Evolutionary conservation across 495 filamentous ascomycete genomes (phyloP), one percentile per base, ranked within the genome.

Genomic region (Corynascus novoguineensis): DNA sequence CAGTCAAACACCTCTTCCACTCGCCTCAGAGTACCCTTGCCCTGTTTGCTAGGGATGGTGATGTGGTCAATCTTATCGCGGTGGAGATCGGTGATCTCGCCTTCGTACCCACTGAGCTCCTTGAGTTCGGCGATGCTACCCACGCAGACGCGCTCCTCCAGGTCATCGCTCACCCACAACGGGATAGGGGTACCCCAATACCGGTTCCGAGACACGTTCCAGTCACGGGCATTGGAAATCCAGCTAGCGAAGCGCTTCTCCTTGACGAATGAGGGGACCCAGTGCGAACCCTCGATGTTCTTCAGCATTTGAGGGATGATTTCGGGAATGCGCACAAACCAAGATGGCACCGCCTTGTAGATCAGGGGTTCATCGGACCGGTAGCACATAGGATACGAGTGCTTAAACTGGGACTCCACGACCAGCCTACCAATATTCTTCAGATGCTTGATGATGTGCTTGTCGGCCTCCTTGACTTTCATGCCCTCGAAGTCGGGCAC

Each of bases 181-280:
- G 93, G 93, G 28, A 98, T 81, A 86, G 93, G 93, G 1, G 93
- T 97, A 58, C 93, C 93, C 93, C 93, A 98, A 71, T 96, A 98
- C 51, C 93, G 82, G 70, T 96, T 97, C 38, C 93, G 81, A 44
- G 90, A 95, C 35, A 98, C 86, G 70, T 96, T 96, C 93, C 93
- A 98, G 73, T 98, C 93, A 40, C 88, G 84, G n/a, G 93, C 90
- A 68, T 92, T 95, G 34, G 81, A 76, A 57, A 72, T 67, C 69
- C 69, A 72, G 62, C 66, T 77, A 7, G 83, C 80, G 65, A 98
- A 98, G 28, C 93, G 81, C 55, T 86, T 87, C 58, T 97, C 92
- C 71, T 96, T 97, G 40, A 98, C 90, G 60, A 89, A 88, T 1
- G 80, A 83, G 1, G 93, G 93, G 11, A 96, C 92, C 93, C 93